A percentile compares a stretch with the other conserved stretches of the same genome.
Conservation (phyloP, 2,329 filamentous ascomycete species). For the Seiridium cupressi region DNA sequence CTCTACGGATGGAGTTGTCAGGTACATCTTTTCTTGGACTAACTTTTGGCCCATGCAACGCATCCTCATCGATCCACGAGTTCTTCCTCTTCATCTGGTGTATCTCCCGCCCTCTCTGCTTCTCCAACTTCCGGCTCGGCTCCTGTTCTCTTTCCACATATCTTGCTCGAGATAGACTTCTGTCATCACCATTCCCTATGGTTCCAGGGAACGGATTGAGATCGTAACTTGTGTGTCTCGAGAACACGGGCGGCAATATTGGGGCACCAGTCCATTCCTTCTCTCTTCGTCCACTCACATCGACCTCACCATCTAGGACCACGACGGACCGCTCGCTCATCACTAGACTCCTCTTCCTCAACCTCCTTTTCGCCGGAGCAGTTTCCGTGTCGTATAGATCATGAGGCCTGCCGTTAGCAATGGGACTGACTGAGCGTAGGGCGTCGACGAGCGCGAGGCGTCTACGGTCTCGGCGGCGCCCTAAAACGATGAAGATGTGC, state of each 20-base stretch:
- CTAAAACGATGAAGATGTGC: constrained; percentile 39
- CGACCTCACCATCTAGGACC: not conserved
- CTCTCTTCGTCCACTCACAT: no score
- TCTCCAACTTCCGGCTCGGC: constrained; percentile 15
- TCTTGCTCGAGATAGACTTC: not conserved
- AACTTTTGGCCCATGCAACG: constrained; percentile 45
- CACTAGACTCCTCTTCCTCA: not conserved
- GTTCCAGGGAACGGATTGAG: constrained; percentile 1
- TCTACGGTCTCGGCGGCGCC: not conserved
- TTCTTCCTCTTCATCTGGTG: constrained; percentile 25
- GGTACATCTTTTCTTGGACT: constrained; percentile 21
- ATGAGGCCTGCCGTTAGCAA: not conserved
- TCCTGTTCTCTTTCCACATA: not conserved
- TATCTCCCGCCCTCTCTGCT: constrained; percentile 22
- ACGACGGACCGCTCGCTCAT: not conserved
- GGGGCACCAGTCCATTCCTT: constrained; percentile 15
- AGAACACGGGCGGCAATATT: constrained; percentile 19
- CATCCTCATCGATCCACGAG: constrained; percentile 51
- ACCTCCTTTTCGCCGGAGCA: not conserved
- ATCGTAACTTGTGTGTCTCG: constrained; percentile 16
- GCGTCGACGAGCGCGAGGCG: not conserved
- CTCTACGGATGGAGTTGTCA: no score
- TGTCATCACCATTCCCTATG: not conserved
- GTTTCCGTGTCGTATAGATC: not conserved
- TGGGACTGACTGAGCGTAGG: not conserved